Conservation (phyloP, 1,284 basidiomycete species). For the Austroboletus olivaceoglutinosus region DNA sequence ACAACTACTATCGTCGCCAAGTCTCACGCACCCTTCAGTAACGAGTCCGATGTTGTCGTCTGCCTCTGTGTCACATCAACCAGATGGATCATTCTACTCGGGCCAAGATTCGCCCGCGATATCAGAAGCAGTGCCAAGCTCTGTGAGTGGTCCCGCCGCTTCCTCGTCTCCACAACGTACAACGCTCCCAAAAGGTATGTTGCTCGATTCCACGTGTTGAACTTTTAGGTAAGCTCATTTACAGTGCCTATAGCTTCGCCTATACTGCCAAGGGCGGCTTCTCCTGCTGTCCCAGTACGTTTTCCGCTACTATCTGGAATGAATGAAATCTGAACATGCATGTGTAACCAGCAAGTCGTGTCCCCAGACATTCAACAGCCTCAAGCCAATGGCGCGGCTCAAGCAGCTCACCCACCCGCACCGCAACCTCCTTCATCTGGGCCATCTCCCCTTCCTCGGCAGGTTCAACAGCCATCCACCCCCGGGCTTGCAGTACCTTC, state of each 20-base stretch:
- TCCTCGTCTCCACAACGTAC: constrained; percentile 56
- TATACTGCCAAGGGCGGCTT: constrained; percentile 36
- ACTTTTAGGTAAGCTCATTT: constrained; percentile 24
- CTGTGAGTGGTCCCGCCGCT: constrained; percentile 50
- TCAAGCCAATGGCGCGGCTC: constrained; percentile 37
- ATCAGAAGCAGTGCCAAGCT: constrained; percentile 63
- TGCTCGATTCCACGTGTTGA: constrained; percentile 7
- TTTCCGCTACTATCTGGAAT: constrained; percentile 8
- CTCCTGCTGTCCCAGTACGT: constrained; percentile 40
- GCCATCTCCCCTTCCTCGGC: constrained; percentile 62
- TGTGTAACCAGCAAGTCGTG: constrained; percentile 27
- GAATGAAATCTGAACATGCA: constrained; percentile 16
- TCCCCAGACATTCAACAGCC: constrained; percentile 33
- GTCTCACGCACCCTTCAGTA: constrained; percentile 74
- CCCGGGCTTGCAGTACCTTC: constrained; percentile 26
- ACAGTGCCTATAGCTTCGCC: constrained; percentile 43
- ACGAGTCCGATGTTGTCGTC: constrained; percentile 78
- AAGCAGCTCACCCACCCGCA: constrained; percentile 28
- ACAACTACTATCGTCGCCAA: constrained; percentile 63
- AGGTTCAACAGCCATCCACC: constrained; percentile 48
- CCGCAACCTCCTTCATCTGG: constrained; percentile 32
- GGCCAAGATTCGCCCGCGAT: constrained; percentile 67
- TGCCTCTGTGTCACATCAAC: constrained; percentile 68
- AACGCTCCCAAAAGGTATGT: constrained; percentile 44
- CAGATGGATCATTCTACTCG: constrained; percentile 69